Evolutionary conservation across 140 eudicot species (phyloP).

Genomic region (Cichorium intybus): DNA sequence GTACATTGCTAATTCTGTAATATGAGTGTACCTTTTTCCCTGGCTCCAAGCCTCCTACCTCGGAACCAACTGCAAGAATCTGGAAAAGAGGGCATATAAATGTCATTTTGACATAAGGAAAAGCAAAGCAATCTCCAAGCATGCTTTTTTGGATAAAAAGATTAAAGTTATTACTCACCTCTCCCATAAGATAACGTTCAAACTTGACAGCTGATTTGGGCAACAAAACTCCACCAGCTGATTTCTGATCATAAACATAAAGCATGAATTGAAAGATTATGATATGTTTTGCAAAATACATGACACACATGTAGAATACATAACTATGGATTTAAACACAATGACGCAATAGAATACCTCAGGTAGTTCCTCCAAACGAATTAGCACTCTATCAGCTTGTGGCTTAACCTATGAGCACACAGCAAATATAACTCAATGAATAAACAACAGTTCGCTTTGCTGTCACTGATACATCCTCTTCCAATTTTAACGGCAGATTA

Average conservation of each 20-base stretch:
- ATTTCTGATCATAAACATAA: slow-evolving; percentile 55
- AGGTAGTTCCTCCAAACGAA: slow-evolving; percentile 86
- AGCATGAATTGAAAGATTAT: slow-evolving; percentile 3
- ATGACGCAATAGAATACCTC: slow-evolving; percentile 41
- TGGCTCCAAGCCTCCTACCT: slow-evolving; percentile 66
- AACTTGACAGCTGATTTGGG: slow-evolving; percentile 96
- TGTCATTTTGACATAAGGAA: background rate
- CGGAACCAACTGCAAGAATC: slow-evolving; percentile 91
- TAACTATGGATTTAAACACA: background rate
- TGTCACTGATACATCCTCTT: background rate
- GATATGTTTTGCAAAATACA: background rate
- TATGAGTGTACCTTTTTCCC: slow-evolving; percentile 76
- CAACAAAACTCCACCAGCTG: slow-evolving; percentile 96
- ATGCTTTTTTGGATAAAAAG: background rate
- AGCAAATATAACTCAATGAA: slow-evolving; percentile 6
- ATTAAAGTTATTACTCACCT: slow-evolving; percentile 45
- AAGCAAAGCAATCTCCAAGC: background rate
- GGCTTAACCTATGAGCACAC: slow-evolving; percentile 65
- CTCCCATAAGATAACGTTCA: slow-evolving; percentile 94
- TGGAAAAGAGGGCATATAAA: slow-evolving; percentile 20
- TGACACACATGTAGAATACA: background rate
- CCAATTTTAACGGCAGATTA: background rate
- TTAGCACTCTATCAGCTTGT: slow-evolving; percentile 85
- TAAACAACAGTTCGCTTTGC: background rate
- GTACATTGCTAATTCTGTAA: background rate